phyloP scores from a whole-genome alignment of 768 basidiomycete genomes.

The Naganishia vishniacii region DNA sequence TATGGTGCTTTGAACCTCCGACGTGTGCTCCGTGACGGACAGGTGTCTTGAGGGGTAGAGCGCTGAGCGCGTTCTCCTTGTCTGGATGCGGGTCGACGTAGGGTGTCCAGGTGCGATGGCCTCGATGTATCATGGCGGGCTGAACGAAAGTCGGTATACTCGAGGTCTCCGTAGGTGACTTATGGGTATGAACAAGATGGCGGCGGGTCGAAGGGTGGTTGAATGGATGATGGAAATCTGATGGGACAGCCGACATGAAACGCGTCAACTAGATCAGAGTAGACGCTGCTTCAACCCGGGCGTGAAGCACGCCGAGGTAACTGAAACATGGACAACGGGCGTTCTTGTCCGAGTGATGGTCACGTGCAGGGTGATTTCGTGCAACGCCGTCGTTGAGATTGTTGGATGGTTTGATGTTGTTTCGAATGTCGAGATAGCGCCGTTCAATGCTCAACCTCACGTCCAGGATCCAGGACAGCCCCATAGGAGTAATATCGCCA shows the following conservation, averaged over 20 bases:
- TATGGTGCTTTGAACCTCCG: conserved; percentile 8
- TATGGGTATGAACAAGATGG: not conserved
- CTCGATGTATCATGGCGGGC: conserved; percentile 11
- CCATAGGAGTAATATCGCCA: too few species aligned
- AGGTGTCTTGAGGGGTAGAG: conserved; percentile 11
- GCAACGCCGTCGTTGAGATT: not conserved
- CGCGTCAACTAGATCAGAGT: conserved; percentile 14
- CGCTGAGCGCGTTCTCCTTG: conserved; percentile 15
- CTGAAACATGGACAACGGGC: not conserved
- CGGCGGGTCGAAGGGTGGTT: not conserved
- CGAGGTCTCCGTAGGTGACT: not conserved
- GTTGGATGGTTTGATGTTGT: too few species aligned
- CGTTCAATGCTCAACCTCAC: too few species aligned
- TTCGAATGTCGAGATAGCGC: too few species aligned
- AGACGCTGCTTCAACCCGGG: conserved; percentile 15
- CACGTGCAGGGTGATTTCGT: conserved; percentile 14
- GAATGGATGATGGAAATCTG: not conserved
- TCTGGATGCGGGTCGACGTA: conserved; percentile 20
- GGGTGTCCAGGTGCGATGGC: conserved; percentile 12
- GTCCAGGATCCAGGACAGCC: too few species aligned
- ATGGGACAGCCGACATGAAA: not conserved
- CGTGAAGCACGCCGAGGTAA: not conserved
- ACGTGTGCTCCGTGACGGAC: not conserved
- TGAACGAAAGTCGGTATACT: not conserved
- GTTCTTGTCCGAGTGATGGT: not conserved